Percentiles rank a stretch among this genome's conserved stretches.
These are phyloP conservation scores for Colletotrichum chlorophyti DNA, from an alignment of 2,329 filamentous ascomycete genomes.

Conservation along the genomic window DNA sequence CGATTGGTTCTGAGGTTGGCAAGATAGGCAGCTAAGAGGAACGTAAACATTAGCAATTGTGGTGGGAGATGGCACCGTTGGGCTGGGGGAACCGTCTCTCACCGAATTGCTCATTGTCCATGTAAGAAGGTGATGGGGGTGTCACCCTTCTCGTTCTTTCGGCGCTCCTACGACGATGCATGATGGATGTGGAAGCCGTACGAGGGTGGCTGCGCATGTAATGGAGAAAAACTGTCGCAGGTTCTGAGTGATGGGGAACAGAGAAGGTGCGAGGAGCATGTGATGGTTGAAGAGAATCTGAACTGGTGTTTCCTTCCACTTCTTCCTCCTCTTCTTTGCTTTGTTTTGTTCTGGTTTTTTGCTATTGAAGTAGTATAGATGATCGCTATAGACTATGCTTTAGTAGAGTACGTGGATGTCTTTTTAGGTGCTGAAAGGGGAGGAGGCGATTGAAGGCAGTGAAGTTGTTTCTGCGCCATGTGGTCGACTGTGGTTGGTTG, in stretches of 20 bases:
- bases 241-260: not conserved
- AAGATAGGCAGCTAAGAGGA: slow-evolving; percentile 26
- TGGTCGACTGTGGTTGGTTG: slow-evolving; percentile 24
- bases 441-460: not conserved
- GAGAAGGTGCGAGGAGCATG: not conserved
- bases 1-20: slow-evolving; percentile 73
- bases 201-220: not conserved
- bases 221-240: not conserved
- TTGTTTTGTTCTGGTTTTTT: not conserved
- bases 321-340: too few relatives aligned
- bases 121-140: slow-evolving; percentile 68
- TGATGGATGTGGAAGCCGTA: not conserved
- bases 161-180: slow-evolving; percentile 36
- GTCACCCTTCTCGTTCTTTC: slow-evolving; percentile 60
- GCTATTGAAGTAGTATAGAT: slow-evolving; percentile 15
- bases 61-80: not conserved
- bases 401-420: not conserved
- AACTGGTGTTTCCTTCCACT: too few relatives aligned
- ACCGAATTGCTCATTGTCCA: slow-evolving; percentile 74
- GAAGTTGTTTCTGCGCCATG: slow-evolving; percentile 25
- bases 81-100: slow-evolving; percentile 35
- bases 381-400: slow-evolving; percentile 1
- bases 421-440: not conserved
- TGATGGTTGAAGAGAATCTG: too few relatives aligned
- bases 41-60: not conserved